These are phyloP conservation scores for Gossypium raimondii DNA, from an alignment of 345 rosid species.

Conservation along the genomic window DNA sequence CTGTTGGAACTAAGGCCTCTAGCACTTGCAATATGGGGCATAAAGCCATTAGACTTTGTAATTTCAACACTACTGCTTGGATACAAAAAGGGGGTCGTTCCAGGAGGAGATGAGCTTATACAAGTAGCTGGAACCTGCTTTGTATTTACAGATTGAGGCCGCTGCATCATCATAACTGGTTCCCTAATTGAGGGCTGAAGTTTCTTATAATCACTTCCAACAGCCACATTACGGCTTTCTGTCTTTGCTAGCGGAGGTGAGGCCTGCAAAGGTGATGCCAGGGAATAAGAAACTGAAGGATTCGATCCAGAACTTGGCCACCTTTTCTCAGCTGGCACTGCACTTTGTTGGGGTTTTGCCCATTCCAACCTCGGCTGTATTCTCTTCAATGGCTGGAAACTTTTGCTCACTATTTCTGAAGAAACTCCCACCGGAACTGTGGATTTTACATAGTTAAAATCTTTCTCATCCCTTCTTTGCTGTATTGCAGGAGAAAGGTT, in stretches of 20 bases:
- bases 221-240: constrained; percentile 44
- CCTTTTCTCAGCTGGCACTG: constrained; percentile 46
- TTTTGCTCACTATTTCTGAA: constrained; percentile 39
- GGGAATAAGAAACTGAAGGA: constrained; percentile 43
- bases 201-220: constrained; percentile 50
- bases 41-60: constrained; percentile 52
- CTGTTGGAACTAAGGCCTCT: constrained; percentile 41
- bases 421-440: constrained; percentile 28
- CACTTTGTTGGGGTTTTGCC: constrained; percentile 56
- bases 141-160: constrained; percentile 51
- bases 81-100: constrained; percentile 18
- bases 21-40: constrained; percentile 39
- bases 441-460: constrained; percentile 52
- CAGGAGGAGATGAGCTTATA: constrained; percentile 50
- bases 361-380: constrained; percentile 54
- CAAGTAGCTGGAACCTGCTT: constrained; percentile 46
- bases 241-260: constrained; percentile 43
- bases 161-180: constrained; percentile 64
- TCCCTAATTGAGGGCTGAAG: constrained; percentile 52
- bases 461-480: constrained; percentile 59
- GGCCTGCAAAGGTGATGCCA: constrained; percentile 55
- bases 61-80: constrained; percentile 38
- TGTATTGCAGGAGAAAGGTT: constrained; percentile 29
- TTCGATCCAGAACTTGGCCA: constrained; percentile 47
- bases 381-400: constrained; percentile 52